Evolutionary conservation across 331 rosid genomes (phyloP), one percentile per base, ranked within the genome.

Genomic region (Saraca asoca): DNA sequence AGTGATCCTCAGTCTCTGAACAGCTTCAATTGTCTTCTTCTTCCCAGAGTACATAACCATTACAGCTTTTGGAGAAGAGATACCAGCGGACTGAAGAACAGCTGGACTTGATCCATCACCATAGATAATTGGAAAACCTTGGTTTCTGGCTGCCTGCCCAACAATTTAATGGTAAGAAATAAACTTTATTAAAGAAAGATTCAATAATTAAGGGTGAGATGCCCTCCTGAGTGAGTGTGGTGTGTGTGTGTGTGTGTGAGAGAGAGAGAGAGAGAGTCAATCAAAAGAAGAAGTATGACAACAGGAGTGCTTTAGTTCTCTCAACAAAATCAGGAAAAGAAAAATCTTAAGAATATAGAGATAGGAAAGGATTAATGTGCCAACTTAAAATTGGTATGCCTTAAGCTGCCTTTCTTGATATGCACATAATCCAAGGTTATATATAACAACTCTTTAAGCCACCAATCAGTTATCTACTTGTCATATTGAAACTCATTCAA

Each of bases 91-190:
- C 45, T 85, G 87, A 71, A 94, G 87, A 75, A 94, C 99, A 12
- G 84, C 78, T 17, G 96, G 88, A 38, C 95, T 80, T 9, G 99
- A 94, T 69, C 99, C 99, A 54, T 94, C 99, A 69, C 99, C 99
- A 0, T 86, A 90, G 42, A 88, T 80, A 78, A 82, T 61, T 43
- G 97, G 99, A 78, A 94, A 94, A 51, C 99, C 99, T 46, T 81
- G 86, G 38, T 94, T 72, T 61, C 88, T 86, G 44, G 97, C 85
- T 16, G 70, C 79, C 99, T 94, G 86, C 45, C 14, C 68, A 77
- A 29, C 13, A 63, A 61, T 63, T 62, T 19, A 68, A 73, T 35
- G 69, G 58, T 37, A 39, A 62, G 39, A 71, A 48, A 19, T 70
- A 16, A 56, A 44, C 9, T 53, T 66, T 63, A 80, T 43, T 39